Base-by-base conservation (phyloP, 495 filamentous ascomycete species). In the Aspergillus campestris region DNA sequence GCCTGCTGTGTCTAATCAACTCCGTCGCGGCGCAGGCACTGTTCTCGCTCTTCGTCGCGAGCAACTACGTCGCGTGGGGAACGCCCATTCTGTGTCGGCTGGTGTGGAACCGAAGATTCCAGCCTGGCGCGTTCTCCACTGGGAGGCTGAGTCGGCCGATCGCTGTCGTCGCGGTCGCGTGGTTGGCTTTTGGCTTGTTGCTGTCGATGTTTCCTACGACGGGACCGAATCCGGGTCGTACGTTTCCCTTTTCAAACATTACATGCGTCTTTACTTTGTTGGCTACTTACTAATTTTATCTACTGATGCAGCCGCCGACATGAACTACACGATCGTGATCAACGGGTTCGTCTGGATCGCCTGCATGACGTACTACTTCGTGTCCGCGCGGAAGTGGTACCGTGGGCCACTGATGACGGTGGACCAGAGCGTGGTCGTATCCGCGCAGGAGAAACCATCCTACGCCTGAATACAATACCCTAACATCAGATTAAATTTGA, bases 351-450 rank as follows among this genome's bases (percentile, higher is more conserved):
- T 84, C 5, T 84, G 81, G 82, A 50, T 71, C 10, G 78, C 78
- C 0, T 69, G 75, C 6, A 59, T 82, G 51, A n/a, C 59, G 9
- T 86, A 84, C 56, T 84, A 83, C 57, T 74, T 78, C 57, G 58
- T 86, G 0, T 77, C 77, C 31, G 84, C 84, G 0, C 67, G 69
- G 9, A 80, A 79, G 50, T 87, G 84, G 83, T 89, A 84, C 53
- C 82, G 81, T 32, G 84, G 84, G 1, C 84, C 84, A 0, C 78
- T 79, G 51, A 77, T 84, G 53, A 87, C 86, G 38, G 62, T 86
- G 18, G 71, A 82, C 47, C 49, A 44, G 27, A 11, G 50, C 48
- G 6, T 41, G 3, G 47, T 47, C 0, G 27, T 15, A 7, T 30
- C 14, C 14, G 13, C 11, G 33, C 31, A 31, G 30, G 15, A 36